phyloP scores from a whole-genome alignment of 495 filamentous ascomycete genomes.

The Trichoderma virens region DNA sequence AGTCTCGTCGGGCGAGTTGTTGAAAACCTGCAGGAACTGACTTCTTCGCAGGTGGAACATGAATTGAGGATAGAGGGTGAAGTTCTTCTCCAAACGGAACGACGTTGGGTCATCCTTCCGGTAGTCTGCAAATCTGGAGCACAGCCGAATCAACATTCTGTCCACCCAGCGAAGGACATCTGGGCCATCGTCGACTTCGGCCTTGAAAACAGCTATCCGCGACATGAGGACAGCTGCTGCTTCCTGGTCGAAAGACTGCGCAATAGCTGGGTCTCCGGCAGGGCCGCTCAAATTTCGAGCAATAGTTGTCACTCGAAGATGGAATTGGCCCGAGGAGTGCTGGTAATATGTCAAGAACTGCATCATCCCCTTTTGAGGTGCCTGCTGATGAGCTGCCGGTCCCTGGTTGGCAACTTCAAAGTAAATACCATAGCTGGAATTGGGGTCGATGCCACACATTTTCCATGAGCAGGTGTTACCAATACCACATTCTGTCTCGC shows the following conservation, averaged over 20 bases:
- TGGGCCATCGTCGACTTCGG: slow-evolving; percentile 97
- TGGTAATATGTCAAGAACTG: slow-evolving; percentile 99
- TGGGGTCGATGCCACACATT: slow-evolving; percentile 96
- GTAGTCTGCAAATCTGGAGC: slow-evolving; percentile 96
- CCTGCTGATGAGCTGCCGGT: slow-evolving; percentile 75
- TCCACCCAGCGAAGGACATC: slow-evolving; percentile 99
- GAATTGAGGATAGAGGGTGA: slow-evolving; percentile 97
- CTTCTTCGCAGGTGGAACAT: slow-evolving; percentile 98
- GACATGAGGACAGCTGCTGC: slow-evolving; percentile 98
- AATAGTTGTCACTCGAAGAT: slow-evolving; percentile 91
- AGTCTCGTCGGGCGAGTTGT: slow-evolving; percentile 98
- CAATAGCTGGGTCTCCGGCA: slow-evolving; percentile 92
- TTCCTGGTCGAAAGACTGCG: slow-evolving; percentile 98
- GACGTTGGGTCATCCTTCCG: slow-evolving; percentile 97
- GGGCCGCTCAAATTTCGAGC: slow-evolving; percentile 88
- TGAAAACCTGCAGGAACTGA: slow-evolving; percentile 99
- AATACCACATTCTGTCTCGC: slow-evolving; percentile 96
- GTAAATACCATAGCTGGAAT: slow-evolving; percentile 89
- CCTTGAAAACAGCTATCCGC: slow-evolving; percentile 96
- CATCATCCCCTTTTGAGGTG: slow-evolving; percentile 89
- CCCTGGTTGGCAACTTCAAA: slow-evolving; percentile 97
- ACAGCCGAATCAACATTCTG: slow-evolving; percentile 94
- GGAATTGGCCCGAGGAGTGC: slow-evolving; percentile 91
- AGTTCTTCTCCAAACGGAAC: slow-evolving; percentile 98
- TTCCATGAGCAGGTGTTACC: slow-evolving; percentile 99